A percentile compares a stretch with the other conserved stretches of the same genome.
Conservation (phyloP, 306 rosid species). For the Ziziphus jujuba region DNA sequence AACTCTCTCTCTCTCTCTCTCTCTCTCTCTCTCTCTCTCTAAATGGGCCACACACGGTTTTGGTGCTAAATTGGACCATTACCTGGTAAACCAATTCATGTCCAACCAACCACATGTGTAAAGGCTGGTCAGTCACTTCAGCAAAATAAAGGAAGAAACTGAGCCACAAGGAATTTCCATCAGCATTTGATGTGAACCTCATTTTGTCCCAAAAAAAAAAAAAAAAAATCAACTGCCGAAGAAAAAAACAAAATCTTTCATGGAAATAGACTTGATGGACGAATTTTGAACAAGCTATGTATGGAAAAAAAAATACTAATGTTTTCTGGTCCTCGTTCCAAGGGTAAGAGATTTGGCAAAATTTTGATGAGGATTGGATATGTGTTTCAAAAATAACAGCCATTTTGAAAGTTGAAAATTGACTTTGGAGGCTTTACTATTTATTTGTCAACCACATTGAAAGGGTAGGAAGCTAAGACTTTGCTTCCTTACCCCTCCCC, state of each 20-base stretch:
- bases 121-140: slow-evolving; percentile 16
- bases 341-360: too few species aligned
- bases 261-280: neutral
- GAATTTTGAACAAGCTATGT: neutral
- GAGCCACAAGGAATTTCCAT: neutral
- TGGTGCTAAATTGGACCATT: slow-evolving; percentile 27
- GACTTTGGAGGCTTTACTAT: neutral
- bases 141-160: neutral
- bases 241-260: neutral
- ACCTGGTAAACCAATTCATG: slow-evolving; percentile 25
- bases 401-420: neutral
- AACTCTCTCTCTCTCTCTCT: neutral
- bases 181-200: slow-evolving; percentile 2
- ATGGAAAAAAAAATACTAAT: too few species aligned
- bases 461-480: slow-evolving; percentile 7
- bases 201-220: neutral
- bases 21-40: neutral
- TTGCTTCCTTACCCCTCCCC: slow-evolving; percentile 9
- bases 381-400: slow-evolving; percentile 5
- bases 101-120: slow-evolving; percentile 21
- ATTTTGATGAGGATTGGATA: neutral
- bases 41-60: slow-evolving; percentile 17
- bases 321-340: too few species aligned
- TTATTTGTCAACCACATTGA: slow-evolving; percentile 12
- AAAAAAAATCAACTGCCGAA: slow-evolving; percentile 5